Base-by-base conservation (phyloP, 441 rosid species). In the Daphne laureola region DNA sequence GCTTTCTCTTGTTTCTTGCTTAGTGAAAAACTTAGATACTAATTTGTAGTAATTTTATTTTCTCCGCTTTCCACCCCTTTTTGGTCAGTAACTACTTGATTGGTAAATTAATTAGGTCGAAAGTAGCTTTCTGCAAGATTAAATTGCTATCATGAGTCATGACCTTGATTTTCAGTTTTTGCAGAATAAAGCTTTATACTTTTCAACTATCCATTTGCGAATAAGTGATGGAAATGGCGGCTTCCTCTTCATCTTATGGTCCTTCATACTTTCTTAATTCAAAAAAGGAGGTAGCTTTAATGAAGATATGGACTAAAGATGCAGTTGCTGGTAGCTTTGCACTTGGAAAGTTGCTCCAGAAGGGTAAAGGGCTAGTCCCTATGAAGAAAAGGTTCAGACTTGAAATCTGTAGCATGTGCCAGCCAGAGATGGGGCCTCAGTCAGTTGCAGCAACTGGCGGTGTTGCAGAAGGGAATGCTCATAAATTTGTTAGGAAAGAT, bases 371-470 rank as follows among this genome's bases (percentile, higher is more conserved):
- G 15, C 44, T 49, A 45, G 65, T 48, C 63, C 62, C 66, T 12
- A 42, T 49, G 42, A 55, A 35, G 58, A 64, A 61, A 64, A 72
- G 59, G 43, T 65, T 59, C 58, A 70, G 68, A 57, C 55, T 66
- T 57, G 61, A 72, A 45, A 70, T 66, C 21, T 55, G 66, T 55
- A 70, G 63, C 17, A 61, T 74, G 70, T 74, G 77, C 35, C 68
- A 66, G 31, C 70, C 70, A 21, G 66, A 62, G 0, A 43, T 21
- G 35, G 80, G 73, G 57, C 67, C 67, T 1, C 74, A 66, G 48
- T 57, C 73, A 14, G 67, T 43, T 59, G 59, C 31, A 43, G 51
- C 59, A 2, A 38, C 62, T 12, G 61, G 62, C 14, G 12, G 49
- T 8, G 65, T 16, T 53, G 44, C 41, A 12, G 50, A 66, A 55